Base-by-base conservation (phyloP, 169 alveolate species). In the Cryptosporidium parvum region DNA sequence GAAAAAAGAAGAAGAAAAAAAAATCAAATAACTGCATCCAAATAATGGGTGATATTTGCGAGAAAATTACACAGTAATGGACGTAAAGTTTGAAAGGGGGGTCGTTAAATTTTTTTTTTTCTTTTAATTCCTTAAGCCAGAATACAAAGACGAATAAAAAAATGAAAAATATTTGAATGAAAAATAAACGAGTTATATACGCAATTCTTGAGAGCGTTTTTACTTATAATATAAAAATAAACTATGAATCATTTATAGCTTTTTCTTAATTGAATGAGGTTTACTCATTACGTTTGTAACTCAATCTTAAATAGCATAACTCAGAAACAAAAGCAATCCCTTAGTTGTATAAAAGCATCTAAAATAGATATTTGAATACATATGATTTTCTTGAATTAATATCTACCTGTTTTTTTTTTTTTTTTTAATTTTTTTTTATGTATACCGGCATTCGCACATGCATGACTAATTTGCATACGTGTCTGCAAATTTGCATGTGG, bases 401-500 rank as follows among this genome's bases (percentile, higher is more conserved):
- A 26, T 23, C 5, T 56, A 16, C 67, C 18, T 56, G 35, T n/a
- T 37, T 37, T 37, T 37, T 37, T 21, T n/a, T 26, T 26, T 23
- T 23, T 23, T n/a, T n/a, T n/a, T n/a, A n/a, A 23, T 0, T 23
- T 23, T 23, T 23, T 21, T 56, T 45, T 56, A 29, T 56, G 10
- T 4, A 56, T 56, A 56, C 67, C 67, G 67, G 35, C 2, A 56
- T 56, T 26, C 7, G 2, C 35, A n/a, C 35, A 23, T 23, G 67
- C 35, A 56, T 56, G 5, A 56, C 35, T 26, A 56, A 21, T 53
- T 23, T 53, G 65, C 65, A 21, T 53, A 52, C 61, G 65, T 53
- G 67, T 56, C 12, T 23, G 67, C 29, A 3, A 1, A 56, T 6
- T 56, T 56, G 67, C 67, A 56, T 56, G 67, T 56, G 67, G 67